Evolutionary conservation across 1,139 yeast genomes (phyloP).

Genomic region (Schizosaccharomyces versatilis): DNA sequence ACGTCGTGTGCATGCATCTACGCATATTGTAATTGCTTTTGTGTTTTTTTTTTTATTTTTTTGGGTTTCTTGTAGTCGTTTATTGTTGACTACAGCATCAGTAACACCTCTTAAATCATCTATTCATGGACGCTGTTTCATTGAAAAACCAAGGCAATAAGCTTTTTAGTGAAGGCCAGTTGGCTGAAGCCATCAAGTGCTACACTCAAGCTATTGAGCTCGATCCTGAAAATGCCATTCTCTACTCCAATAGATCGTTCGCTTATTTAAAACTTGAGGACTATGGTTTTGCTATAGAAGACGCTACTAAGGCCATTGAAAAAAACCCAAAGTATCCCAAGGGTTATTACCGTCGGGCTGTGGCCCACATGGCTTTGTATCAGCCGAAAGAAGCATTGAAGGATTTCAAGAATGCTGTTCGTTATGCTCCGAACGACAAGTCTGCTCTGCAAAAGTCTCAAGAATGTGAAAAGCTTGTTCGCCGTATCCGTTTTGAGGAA

Average conservation of each 20-base stretch:
- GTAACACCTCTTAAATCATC: too few relatives aligned
- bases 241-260: slow-evolving; percentile 73
- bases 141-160: slow-evolving; percentile 55
- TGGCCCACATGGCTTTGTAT: slow-evolving; percentile 54
- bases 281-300: slow-evolving; percentile 64
- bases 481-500: slow-evolving; percentile 58
- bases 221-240: slow-evolving; percentile 46
- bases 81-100: too few relatives aligned
- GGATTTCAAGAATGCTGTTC: slow-evolving; percentile 46
- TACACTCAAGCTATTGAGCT: slow-evolving; percentile 63
- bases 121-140: slow-evolving; percentile 23
- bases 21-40: too few relatives aligned
- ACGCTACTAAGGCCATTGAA: slow-evolving; percentile 49
- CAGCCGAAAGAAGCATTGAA: slow-evolving; percentile 52
- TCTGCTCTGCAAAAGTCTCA: slow-evolving; percentile 41
- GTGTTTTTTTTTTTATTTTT: too few relatives aligned
- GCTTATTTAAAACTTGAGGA: slow-evolving; percentile 69
- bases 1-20: too few relatives aligned
- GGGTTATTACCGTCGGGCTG: slow-evolving; percentile 60
- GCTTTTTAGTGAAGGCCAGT: slow-evolving; percentile 41
- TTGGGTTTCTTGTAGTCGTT: too few relatives aligned
- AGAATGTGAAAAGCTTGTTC: slow-evolving; percentile 45
- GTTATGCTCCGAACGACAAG: slow-evolving; percentile 44
- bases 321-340: slow-evolving; percentile 43
- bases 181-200: slow-evolving; percentile 40